Evolutionary conservation across 345 rosid species (phyloP), one percentile per base, ranked within the genome.

Genomic region (Dipteronia sinensis): DNA sequence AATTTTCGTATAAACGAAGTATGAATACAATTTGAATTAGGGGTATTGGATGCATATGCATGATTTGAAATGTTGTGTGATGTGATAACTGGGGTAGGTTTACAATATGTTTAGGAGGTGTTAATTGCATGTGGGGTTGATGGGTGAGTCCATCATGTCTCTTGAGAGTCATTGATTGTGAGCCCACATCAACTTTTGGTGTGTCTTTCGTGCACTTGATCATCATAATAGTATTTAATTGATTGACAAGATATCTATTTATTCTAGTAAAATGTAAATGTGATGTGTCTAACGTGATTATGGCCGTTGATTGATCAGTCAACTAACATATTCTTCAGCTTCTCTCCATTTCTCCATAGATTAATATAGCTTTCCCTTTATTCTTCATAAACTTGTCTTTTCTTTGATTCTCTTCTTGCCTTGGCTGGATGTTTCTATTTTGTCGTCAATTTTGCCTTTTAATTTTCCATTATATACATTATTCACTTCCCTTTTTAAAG

Each of bases 101-200:
- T 76, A 76, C 76, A 25, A 66, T 38, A 49, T 78, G 82, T 59
- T n/a, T 15, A 70, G 71, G 72, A 53, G 38, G 40, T 70, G 72
- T 51, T 74, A 34, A 76, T 49, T 70, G 77, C 77, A 73, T 73
- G 78, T 74, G 64, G 87, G 85, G 77, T 79, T 79, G 51, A 58
- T 59, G 67, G 13, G 67, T 55, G 17, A 16, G 69, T 46, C 49
- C 49, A 46, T 69, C 42, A 53, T 81, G 72, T 75, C 49, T 29
- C 25, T 31, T 27, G 64, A 58, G 51, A 73, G 40, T 34, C 72
- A 13, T 73, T 58, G 58, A 58, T 17, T 40, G 8, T 44, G 13
- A 44, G 29, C 25, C 59, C 73, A 13, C 3, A 4, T 7, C 27
- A 47, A 69, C 65, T 76, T 71, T 67, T 72, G 75, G 71, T 72